Conservation (phyloP, 345 rosid species). For the Lepidium sativum region DNA sequence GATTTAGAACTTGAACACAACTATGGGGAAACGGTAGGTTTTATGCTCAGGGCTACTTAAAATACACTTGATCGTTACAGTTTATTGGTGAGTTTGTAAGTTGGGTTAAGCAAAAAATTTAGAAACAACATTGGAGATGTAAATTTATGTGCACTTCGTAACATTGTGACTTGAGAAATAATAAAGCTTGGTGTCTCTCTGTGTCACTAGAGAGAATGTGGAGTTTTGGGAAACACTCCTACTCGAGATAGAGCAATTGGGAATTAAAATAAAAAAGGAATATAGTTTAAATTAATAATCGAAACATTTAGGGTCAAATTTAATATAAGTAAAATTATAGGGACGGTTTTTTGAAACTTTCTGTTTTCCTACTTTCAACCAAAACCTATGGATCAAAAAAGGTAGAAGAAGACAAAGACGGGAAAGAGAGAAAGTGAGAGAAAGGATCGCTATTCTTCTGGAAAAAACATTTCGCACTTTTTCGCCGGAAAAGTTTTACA, state of each 20-base stretch:
- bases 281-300: background rate
- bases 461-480: constrained; percentile 11
- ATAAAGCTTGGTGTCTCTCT: no score
- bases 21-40: background rate
- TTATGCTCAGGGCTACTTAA: background rate
- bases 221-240: no score
- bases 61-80: background rate
- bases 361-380: background rate
- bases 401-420: constrained; percentile 21
- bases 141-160: no score
- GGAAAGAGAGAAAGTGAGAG: background rate
- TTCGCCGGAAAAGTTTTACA: constrained; percentile 10
- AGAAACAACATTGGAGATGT: no score
- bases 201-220: no score
- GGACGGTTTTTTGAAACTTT: background rate
- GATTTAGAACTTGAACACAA: background rate
- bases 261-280: background rate
- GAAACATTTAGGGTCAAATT: no score
- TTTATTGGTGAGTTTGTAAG: background rate
- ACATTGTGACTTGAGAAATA: no score
- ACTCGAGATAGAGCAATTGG: no score
- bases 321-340: no score
- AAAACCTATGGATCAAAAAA: constrained; percentile 26
- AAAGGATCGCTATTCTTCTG: constrained; percentile 6
- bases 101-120: no score